phyloP scores from a whole-genome alignment of 257 asterid genomes.

The Pogostemon cablin region DNA sequence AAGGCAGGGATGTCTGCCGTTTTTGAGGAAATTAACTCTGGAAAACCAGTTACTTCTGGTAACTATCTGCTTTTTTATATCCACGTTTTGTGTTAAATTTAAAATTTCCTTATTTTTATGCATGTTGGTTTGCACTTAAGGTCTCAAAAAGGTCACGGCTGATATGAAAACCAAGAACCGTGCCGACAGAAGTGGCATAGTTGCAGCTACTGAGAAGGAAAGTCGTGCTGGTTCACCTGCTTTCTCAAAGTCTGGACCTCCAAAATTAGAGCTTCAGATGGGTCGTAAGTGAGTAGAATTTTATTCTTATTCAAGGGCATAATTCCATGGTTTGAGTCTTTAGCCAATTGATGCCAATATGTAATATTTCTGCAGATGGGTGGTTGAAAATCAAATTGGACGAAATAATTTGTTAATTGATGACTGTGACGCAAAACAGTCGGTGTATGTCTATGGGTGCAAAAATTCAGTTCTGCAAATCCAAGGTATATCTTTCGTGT shows the following conservation, averaged over 20 bases:
- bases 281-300: constrained; percentile 92
- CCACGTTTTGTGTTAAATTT: not conserved
- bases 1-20: constrained; percentile 95
- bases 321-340: constrained; percentile 26
- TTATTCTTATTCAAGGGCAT: constrained; percentile 17
- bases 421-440: constrained; percentile 93
- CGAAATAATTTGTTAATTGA: constrained; percentile 76
- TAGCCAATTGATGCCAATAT: constrained; percentile 25
- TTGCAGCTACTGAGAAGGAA: constrained; percentile 62
- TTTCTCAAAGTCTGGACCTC: constrained; percentile 79
- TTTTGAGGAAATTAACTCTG: constrained; percentile 83
- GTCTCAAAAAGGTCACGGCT: constrained; percentile 89
- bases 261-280: constrained; percentile 96
- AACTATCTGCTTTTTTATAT: constrained; percentile 29
- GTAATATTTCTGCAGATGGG: constrained; percentile 69
- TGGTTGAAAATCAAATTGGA: constrained; percentile 95
- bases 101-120: constrained; percentile 9
- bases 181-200: constrained; percentile 71
- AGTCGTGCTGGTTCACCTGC: constrained; percentile 51
- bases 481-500: constrained; percentile 57
- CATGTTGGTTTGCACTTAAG: constrained; percentile 38
- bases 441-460: constrained; percentile 92
- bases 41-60: constrained; percentile 85
- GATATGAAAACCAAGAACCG: constrained; percentile 96
- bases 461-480: constrained; percentile 86